phyloP scores from a whole-genome alignment of 179 eudicot species.

The Nepenthes alata region DNA sequence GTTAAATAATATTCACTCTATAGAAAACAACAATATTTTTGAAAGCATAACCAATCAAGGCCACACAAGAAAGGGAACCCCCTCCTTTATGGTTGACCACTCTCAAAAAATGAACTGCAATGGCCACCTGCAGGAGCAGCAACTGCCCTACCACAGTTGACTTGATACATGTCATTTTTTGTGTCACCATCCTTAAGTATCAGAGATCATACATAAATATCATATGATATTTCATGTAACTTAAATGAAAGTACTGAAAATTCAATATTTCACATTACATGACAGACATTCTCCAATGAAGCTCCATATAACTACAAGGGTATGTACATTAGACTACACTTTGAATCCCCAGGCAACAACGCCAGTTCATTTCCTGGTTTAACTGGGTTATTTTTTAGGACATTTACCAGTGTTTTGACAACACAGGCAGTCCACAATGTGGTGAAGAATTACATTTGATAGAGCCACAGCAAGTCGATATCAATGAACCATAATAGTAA shows the following conservation, averaged over 20 bases:
- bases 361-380: no score
- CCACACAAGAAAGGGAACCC: background rate
- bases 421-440: no score
- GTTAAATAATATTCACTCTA: no score
- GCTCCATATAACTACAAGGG: no score
- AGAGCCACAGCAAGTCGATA: background rate
- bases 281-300: no score
- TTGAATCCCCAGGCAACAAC: no score
- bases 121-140: conserved; percentile 13
- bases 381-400: no score
- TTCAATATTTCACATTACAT: no score
- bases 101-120: conserved; percentile 14
- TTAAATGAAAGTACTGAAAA: background rate
- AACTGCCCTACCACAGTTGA: conserved; percentile 11
- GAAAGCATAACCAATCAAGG: background rate
- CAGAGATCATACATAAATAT: background rate
- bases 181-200: conserved; percentile 23
- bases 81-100: conserved; percentile 4
- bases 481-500: background rate
- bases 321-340: no score
- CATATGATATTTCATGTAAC: background rate
- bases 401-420: no score
- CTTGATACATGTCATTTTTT: conserved; percentile 16
- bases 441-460: no score
- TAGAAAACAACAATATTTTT: no score